Percentiles rank a stretch among this genome's conserved stretches.
Evolutionary conservation across 495 filamentous ascomycete species (phyloP).

Genomic region (Podospora pseudoanserina): DNA sequence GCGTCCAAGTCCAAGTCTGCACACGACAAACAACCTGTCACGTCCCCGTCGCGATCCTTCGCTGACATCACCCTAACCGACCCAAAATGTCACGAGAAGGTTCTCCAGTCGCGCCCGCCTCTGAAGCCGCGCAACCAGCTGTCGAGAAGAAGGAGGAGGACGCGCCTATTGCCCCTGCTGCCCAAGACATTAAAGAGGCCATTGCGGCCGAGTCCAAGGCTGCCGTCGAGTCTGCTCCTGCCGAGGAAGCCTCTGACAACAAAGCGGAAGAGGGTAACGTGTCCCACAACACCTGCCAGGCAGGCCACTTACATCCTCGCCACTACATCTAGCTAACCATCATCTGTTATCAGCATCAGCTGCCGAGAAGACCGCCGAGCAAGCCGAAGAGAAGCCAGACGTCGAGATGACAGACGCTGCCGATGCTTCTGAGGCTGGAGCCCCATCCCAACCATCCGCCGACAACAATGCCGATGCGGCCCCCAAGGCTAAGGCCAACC

Average conservation of each 20-base stretch:
- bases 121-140: slow-evolving; percentile 16
- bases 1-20: slow-evolving; percentile 26
- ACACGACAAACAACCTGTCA: slow-evolving; percentile 18
- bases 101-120: slow-evolving; percentile 15
- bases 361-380: slow-evolving; percentile 27
- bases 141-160: slow-evolving; percentile 22
- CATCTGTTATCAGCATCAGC: slow-evolving; percentile 15
- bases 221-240: slow-evolving; percentile 21
- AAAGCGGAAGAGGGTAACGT: slow-evolving; percentile 24
- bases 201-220: slow-evolving; percentile 23
- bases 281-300: not conserved
- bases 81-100: slow-evolving; percentile 24
- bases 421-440: slow-evolving; percentile 23
- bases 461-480: slow-evolving; percentile 23
- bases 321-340: slow-evolving; percentile 20
- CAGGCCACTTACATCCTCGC: not conserved
- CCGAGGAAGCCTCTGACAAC: slow-evolving; percentile 19
- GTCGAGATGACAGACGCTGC: slow-evolving; percentile 38
- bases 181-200: slow-evolving; percentile 12
- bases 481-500: slow-evolving; percentile 44
- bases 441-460: slow-evolving; percentile 19
- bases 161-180: slow-evolving; percentile 16
- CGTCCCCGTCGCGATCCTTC: slow-evolving; percentile 10
- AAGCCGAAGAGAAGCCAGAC: slow-evolving; percentile 32
- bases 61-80: slow-evolving; percentile 26